Percentiles rank a stretch among this genome's conserved stretches.
These are phyloP conservation scores for Candida tropicalis DNA, from an alignment of 1,139 yeast genomes.

Conservation along the genomic window DNA sequence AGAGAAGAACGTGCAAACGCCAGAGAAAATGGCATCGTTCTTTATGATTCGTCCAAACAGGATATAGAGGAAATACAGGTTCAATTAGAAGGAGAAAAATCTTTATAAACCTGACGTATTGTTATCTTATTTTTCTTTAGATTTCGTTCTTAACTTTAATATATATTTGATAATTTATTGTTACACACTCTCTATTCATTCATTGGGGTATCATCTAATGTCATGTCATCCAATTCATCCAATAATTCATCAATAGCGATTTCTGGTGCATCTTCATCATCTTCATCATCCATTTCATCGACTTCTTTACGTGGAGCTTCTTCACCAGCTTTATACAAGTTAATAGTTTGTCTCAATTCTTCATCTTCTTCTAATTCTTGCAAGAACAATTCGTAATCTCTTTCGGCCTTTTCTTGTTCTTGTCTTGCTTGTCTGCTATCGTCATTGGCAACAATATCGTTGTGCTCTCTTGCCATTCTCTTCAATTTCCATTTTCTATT, in stretches of 20 bases:
- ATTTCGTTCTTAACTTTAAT: too few relatives aligned
- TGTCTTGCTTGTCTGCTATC: conserved; percentile 81
- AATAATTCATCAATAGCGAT: conserved; percentile 79
- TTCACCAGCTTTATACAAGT: conserved; percentile 73
- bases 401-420: conserved; percentile 90
- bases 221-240: conserved; percentile 94
- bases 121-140: too few relatives aligned
- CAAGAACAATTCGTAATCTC: conserved; percentile 92
- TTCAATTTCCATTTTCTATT: conserved; percentile 93
- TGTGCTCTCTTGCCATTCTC: conserved; percentile 97
- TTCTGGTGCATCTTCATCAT: conserved; percentile 74
- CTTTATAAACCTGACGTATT: background rate
- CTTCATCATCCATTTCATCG: conserved; percentile 47
- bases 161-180: background rate
- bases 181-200: conserved; percentile 13
- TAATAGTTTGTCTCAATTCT: conserved; percentile 89
- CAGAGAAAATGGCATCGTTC: conserved; percentile 51
- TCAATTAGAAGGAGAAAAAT: background rate
- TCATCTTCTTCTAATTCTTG: conserved; percentile 97
- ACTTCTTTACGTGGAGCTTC: conserved; percentile 26
- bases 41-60: conserved; percentile 40
- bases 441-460: conserved; percentile 77
- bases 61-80: conserved; percentile 6
- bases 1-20: conserved; percentile 56
- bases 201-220: conserved; percentile 57